A percentile compares a stretch with the other conserved stretches of the same genome.
These are phyloP conservation scores for Fragosphaeria purpurea DNA, from an alignment of 2,329 filamentous ascomycete species.

Conservation along the genomic window DNA sequence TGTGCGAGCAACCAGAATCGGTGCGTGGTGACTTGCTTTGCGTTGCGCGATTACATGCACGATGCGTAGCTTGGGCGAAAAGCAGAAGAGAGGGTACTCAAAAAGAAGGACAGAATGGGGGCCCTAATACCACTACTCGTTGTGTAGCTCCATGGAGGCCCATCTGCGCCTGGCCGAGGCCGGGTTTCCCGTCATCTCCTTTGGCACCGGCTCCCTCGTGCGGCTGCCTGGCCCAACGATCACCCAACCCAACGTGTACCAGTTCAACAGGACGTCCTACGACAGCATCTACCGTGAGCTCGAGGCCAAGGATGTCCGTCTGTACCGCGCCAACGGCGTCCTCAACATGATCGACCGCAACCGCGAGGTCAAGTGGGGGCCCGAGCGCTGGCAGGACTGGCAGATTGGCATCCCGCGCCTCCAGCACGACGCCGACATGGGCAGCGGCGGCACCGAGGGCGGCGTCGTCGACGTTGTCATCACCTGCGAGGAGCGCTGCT, in stretches of 20 bases:
- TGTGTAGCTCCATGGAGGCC: constrained; percentile 75
- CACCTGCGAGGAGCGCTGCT: constrained; percentile 95
- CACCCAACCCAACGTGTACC: constrained; percentile 90
- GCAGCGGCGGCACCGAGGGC: constrained; percentile 70
- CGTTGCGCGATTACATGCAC: no score
- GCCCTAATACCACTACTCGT: no score
- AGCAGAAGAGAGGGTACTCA: background rate
- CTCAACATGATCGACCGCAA: constrained; percentile 95
- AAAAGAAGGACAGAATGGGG: constrained; percentile 27
- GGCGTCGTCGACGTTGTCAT: constrained; percentile 91
- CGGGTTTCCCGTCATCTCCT: constrained; percentile 91
- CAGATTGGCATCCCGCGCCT: constrained; percentile 73
- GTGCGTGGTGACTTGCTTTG: constrained; percentile 33
- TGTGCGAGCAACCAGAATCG: constrained; percentile 98
- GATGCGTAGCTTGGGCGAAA: background rate
- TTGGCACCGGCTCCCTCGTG: constrained; percentile 90
- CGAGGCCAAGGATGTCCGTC: constrained; percentile 68
- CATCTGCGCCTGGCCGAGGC: constrained; percentile 83
- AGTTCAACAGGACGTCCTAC: constrained; percentile 96
- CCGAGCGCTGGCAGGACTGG: constrained; percentile 98
- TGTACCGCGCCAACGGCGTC: constrained; percentile 88
- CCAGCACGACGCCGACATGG: constrained; percentile 65
- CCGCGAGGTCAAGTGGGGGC: constrained; percentile 83
- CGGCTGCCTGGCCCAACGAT: constrained; percentile 86
- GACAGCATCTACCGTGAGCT: constrained; percentile 90